Evolutionary conservation across 2,329 filamentous ascomycete species (phyloP).

Genomic region (Alternaria solani): DNA sequence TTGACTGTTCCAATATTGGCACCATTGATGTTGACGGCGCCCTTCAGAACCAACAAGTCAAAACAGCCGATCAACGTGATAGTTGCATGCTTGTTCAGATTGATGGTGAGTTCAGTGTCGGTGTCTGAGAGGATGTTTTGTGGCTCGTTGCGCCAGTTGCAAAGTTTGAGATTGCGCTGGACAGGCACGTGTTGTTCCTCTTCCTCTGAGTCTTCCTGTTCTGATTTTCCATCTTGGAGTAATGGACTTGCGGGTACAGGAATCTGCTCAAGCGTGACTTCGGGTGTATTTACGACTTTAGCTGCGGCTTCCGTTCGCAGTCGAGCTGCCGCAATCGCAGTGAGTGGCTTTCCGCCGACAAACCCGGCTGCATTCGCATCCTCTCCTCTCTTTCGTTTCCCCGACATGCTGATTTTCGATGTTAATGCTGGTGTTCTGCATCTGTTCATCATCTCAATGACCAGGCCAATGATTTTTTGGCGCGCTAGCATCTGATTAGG

Average conservation of each 20-base stretch:
- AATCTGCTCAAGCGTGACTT: conserved; percentile 22
- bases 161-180: conserved; percentile 39
- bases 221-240: conserved; percentile 21
- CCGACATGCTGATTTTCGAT: conserved; percentile 34
- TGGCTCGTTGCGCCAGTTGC: conserved; percentile 40
- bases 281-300: conserved; percentile 16
- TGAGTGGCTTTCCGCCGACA: conserved; percentile 34
- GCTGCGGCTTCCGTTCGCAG: conserved; percentile 34
- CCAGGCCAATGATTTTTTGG: conserved; percentile 18
- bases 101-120: conserved; percentile 35
- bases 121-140: conserved; percentile 36
- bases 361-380: conserved; percentile 1
- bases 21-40: conserved; percentile 71
- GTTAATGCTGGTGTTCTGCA: conserved; percentile 10
- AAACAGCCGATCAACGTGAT: conserved; percentile 68
- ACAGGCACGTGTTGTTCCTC: conserved; percentile 23
- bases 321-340: conserved; percentile 47
- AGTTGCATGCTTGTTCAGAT: conserved; percentile 44
- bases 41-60: conserved; percentile 67
- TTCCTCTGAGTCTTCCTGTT: conserved; percentile 29
- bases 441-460: background rate
- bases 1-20: conserved; percentile 63
- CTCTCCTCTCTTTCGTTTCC: conserved; percentile 41
- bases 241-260: conserved; percentile 27
- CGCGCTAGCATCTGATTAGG: background rate